phyloP scores from a whole-genome alignment of 106 monocot species.

The Agapanthus africanus region DNA sequence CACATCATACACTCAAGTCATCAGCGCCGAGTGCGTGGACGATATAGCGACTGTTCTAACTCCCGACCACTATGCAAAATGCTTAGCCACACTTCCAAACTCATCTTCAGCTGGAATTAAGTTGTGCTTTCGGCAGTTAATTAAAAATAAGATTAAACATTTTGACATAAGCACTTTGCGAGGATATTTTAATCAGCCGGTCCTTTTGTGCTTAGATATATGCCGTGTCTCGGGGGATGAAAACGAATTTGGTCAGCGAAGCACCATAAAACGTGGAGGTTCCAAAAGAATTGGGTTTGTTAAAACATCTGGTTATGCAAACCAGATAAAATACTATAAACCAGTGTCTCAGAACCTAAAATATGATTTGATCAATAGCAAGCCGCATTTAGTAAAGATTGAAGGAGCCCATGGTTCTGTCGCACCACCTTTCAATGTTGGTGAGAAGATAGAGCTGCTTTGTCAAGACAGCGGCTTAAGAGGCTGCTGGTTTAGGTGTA shows the following conservation, averaged over 20 bases:
- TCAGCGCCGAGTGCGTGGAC: constrained; percentile 93
- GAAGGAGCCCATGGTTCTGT: too few species aligned
- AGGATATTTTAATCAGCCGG: constrained; percentile 79
- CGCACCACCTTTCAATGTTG: constrained; percentile 34
- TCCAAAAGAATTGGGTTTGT: constrained; percentile 37
- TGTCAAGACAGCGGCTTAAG: constrained; percentile 94
- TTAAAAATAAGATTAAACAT: constrained; percentile 74
- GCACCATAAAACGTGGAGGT: constrained; percentile 18
- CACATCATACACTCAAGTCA: constrained; percentile 82
- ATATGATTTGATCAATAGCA: constrained; percentile 24
- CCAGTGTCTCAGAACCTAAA: constrained; percentile 19
- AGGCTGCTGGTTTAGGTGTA: constrained; percentile 95
- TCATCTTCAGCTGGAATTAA: constrained; percentile 37
- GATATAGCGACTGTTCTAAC: constrained; percentile 78
- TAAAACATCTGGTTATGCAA: constrained; percentile 10
- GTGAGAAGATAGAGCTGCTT: constrained; percentile 69
- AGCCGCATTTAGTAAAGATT: constrained; percentile 31
- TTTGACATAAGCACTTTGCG: constrained; percentile 71
- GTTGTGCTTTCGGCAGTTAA: constrained; percentile 89
- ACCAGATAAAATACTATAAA: too few species aligned
- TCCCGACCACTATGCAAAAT: constrained; percentile 83
- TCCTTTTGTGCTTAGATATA: constrained; percentile 45
- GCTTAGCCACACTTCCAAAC: constrained; percentile 31
- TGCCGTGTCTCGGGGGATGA: too few species aligned
- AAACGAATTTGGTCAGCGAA: constrained; percentile 20